These are phyloP conservation scores for Rhodotorula sp. DNA, from an alignment of 1,284 basidiomycete genomes.

Conservation along the genomic window DNA sequence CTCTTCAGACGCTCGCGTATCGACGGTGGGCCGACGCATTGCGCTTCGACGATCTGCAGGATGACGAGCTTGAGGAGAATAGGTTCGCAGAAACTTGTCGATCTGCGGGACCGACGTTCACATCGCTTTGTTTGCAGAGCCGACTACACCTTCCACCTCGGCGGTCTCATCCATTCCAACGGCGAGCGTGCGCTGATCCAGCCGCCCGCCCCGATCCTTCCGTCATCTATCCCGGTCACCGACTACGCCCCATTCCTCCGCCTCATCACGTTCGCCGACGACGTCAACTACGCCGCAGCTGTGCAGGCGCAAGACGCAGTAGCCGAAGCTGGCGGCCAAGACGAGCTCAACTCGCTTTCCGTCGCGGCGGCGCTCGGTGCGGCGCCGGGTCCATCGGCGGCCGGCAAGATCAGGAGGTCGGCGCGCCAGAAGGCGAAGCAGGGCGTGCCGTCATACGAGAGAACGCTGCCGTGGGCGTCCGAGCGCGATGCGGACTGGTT, in stretches of 20 bases:
- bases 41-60: background rate
- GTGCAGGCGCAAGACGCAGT: background rate
- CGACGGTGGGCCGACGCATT: background rate
- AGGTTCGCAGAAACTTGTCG: conserved; percentile 1
- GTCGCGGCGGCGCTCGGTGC: background rate
- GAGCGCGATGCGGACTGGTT: conserved; percentile 17
- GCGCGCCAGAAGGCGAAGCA: conserved; percentile 1
- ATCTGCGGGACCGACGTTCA: background rate
- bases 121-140: conserved; percentile 3
- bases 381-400: conserved; percentile 1
- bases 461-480: conserved; percentile 10
- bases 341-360: background rate
- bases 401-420: conserved; percentile 4
- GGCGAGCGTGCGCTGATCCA: conserved; percentile 8
- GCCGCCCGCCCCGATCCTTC: conserved; percentile 15
- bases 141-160: conserved; percentile 2
- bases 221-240: conserved; percentile 48
- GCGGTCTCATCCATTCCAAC: conserved; percentile 3
- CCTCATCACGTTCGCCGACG: conserved; percentile 67
- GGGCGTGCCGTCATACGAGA: conserved; percentile 1
- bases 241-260: conserved; percentile 73
- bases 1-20: background rate
- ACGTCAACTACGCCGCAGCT: conserved; percentile 50
- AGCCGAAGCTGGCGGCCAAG: background rate
- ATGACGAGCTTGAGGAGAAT: conserved; percentile 12